Base-by-base conservation (phyloP, 164 flowering plant species). In the Umbellularia californica region DNA sequence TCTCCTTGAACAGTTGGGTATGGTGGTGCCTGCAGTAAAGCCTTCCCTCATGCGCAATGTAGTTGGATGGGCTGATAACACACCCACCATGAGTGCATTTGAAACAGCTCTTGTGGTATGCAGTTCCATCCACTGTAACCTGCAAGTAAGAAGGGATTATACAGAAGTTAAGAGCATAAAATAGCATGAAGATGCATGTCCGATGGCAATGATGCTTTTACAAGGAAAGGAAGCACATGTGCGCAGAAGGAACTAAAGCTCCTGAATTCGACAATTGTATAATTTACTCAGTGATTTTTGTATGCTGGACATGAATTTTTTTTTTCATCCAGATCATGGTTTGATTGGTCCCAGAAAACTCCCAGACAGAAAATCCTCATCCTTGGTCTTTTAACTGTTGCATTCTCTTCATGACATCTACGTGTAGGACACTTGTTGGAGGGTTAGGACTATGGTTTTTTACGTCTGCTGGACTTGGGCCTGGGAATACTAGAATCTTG, bases 21-120 rank as follows among this genome's bases (percentile, higher is more conserved):
- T 93, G 97, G 82, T 92, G 98, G 83, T 93, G 97, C 77, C 83
- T 90, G 88, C 95, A 90, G 85, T 90, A 92, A 55, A 93, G 90
- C 19, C 84, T 86, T 20, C 94, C 94, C 77, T 94, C 94, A 35
- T 92, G 97, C 65, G 96, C 96, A 58, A 94, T 89, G 83, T 92
- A 94, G 84, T 88, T 92, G 25, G 98, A 92, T 52, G 97, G 94
- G 78, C 96, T 94, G 35, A 94, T 94, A 2, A 83, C 82, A 69
- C 98, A 94, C 1, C 97, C 98, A 81, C 98, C 98, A 80, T 87
- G 90, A 71, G 80, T 86, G 83, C 98, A 94, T 77, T 90, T 94
- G 90, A 94, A 94, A 79, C 98, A 94, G 82, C 87, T 86, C 88
- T 75, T 90, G 82, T 94, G 98, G 83, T 94, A 94, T 58, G 89